Percentiles rank a stretch among this genome's conserved stretches.
These are phyloP conservation scores for Daedalea quercina DNA, from an alignment of 768 basidiomycete genomes.

Conservation along the genomic window DNA sequence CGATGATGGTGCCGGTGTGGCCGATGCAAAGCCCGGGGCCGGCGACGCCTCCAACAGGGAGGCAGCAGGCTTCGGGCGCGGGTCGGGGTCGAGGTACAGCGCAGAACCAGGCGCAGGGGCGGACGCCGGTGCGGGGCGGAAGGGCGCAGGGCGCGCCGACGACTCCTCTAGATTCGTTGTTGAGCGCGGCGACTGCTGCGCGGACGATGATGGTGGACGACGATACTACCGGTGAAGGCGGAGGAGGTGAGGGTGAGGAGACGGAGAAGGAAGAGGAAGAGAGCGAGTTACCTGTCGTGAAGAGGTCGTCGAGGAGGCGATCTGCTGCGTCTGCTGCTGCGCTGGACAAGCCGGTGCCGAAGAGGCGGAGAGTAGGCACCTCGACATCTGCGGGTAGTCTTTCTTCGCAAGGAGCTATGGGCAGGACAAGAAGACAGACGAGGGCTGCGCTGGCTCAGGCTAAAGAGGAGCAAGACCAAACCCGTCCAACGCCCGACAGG, in stretches of 20 bases:
- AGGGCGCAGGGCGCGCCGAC: conserved; percentile 15
- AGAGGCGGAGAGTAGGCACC: conserved; percentile 26
- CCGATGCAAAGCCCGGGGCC: not conserved
- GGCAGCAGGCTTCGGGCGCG: not conserved
- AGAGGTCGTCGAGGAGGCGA: conserved; percentile 25
- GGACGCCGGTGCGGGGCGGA: conserved; percentile 16
- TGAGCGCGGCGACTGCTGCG: conserved; percentile 40
- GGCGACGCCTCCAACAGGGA: not conserved
- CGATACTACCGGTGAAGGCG: conserved; percentile 18
- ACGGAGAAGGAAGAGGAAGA: conserved; percentile 4
- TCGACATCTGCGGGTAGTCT: not conserved
- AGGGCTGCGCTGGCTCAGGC: not conserved
- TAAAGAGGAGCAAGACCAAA: not conserved
- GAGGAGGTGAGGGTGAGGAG: conserved; percentile 3
- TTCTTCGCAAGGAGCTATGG: not conserved
- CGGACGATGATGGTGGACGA: conserved; percentile 45
- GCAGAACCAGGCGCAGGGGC: conserved; percentile 20
- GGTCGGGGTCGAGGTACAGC: not conserved
- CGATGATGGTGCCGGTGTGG: conserved; percentile 1
- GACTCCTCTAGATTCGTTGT: conserved; percentile 51
- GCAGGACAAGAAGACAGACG: not conserved
- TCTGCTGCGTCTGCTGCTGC: conserved; percentile 14
- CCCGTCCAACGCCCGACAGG: not conserved
- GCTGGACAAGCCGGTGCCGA: conserved; percentile 32
- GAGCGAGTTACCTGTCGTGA: not conserved